These are phyloP conservation scores for Hippophae gyantsensis DNA, from an alignment of 306 rosid species.

Conservation along the genomic window DNA sequence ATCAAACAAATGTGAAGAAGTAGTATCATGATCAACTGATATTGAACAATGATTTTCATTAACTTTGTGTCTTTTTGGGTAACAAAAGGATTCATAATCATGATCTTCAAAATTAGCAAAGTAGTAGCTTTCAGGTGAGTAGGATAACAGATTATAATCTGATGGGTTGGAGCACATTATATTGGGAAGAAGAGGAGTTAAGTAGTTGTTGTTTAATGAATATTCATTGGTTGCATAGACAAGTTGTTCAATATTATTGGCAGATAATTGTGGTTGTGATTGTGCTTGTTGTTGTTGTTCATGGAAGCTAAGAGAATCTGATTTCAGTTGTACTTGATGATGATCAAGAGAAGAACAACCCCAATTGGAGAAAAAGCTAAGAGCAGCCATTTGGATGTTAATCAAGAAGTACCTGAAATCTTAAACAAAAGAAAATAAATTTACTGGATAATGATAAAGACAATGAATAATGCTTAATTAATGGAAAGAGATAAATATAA, in stretches of 20 bases:
- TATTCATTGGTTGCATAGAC: neutral
- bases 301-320: constrained; percentile 1
- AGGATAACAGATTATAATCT: neutral
- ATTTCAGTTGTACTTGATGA: neutral
- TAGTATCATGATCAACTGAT: neutral
- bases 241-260: constrained; percentile 3
- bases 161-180: neutral
- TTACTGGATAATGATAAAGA: too few species aligned
- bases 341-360: constrained; percentile 3
- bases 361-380: constrained; percentile 16
- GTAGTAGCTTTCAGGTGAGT: neutral
- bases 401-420: neutral
- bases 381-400: constrained; percentile 18
- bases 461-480: too few species aligned
- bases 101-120: neutral
- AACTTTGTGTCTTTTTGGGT: constrained; percentile 12
- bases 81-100: constrained; percentile 5
- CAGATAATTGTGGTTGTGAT: constrained; percentile 4
- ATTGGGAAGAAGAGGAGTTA: neutral
- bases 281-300: constrained; percentile 3
- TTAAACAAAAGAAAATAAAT: neutral
- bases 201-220: neutral
- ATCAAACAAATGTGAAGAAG: neutral
- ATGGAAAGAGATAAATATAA: too few species aligned
- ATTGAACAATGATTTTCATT: neutral